Evolutionary conservation across 768 basidiomycete species (phyloP), one percentile per base, ranked within the genome.

Genomic region (Udeniomyces megalosporus): DNA sequence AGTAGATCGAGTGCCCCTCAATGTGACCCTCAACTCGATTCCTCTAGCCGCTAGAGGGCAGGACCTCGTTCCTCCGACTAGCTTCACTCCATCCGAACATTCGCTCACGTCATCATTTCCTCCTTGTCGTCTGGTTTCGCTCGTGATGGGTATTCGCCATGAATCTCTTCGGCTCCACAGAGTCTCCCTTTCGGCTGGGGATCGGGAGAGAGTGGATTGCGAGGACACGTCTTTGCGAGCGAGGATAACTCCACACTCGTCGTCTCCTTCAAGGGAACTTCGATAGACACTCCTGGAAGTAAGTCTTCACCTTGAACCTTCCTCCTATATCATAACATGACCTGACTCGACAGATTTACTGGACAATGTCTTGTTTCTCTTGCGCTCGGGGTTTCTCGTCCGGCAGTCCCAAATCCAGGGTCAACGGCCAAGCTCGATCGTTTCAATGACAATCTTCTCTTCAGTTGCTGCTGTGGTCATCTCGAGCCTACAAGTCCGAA

Each of bases 201-300:
- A 14, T n/a, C 29, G 14, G 50, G 53, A 1, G 57, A 52, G 6
- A 24, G 22, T 8, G 63, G 63, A 8, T 44, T 64, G 1, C 10
- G 63, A 32, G 63, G 63, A 1, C 63, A 64, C 29, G 57, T 64
- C n/a, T 64, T 64, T 24, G 51, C 57, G 0, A 38, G 34, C 29
- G 50, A 38, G 8, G 48, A 50, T 17, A 53, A 59, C 20, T 32
- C 50, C 22, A 60, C 58, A 28, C 24, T 64, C 15, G 42, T 64
- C 22, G 26, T 64, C n/a, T 64, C 63, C 17, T 22, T 64, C 49
- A 64, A 64, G 29, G 63, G 63, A 7, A 64, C 63, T 22, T 45
- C 49, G 12, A 35, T 60, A 32, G 63, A 60, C n/a, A 24, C 28
- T 8, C 51, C 58, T 6, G 53, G 54, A 28, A 46, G 38, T 42